Evolutionary conservation across 257 asterid genomes (phyloP).

Genomic region (Solanum clarkiae): DNA sequence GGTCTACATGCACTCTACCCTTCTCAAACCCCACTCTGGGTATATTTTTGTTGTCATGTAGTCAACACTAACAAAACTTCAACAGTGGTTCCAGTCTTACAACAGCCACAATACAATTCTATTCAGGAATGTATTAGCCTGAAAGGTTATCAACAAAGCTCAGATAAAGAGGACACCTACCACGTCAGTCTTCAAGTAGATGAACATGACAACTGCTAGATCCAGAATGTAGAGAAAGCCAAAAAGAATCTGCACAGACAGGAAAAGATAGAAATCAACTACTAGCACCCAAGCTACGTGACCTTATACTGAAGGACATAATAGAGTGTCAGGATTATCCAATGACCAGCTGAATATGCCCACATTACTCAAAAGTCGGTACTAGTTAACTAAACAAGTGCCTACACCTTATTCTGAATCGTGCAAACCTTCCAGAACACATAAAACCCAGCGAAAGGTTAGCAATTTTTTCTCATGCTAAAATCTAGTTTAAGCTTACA

Average conservation of each 20-base stretch:
- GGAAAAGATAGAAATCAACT: neutral
- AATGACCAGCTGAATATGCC: neutral
- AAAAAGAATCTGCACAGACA: conserved; percentile 62
- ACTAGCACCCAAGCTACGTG: neutral
- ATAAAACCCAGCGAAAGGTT: neutral
- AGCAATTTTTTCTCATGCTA: neutral
- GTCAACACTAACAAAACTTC: neutral
- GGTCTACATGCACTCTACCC: neutral
- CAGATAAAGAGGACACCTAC: conserved; percentile 21
- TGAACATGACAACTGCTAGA: conserved; percentile 63
- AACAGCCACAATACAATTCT: neutral
- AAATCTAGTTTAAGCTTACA: neutral
- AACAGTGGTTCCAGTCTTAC: neutral
- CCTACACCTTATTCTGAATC: neutral
- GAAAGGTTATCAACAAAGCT: neutral
- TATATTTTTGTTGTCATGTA: neutral
- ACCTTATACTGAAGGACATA: neutral
- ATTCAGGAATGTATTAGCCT: neutral
- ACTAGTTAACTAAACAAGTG: neutral
- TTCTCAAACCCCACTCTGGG: neutral
- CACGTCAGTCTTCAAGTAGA: conserved; percentile 78
- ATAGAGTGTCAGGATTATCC: neutral
- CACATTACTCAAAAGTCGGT: neutral
- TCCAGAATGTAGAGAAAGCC: conserved; percentile 69
- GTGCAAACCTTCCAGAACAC: neutral